Conservation (phyloP, 1,284 basidiomycete genomes). For the Xerocomus amazonicus region DNA sequence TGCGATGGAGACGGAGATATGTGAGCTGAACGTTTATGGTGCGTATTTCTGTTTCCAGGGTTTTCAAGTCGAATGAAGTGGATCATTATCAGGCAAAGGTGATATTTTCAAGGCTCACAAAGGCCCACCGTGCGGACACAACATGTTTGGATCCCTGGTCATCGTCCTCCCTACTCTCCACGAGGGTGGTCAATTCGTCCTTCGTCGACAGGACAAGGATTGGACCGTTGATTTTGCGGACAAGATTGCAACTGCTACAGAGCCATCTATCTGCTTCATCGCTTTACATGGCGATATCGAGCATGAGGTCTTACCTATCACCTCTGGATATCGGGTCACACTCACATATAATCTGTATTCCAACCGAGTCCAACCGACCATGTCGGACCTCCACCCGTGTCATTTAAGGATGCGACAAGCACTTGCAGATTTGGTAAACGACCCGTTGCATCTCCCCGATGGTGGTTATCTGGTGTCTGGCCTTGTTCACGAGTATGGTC, state of each 20-base stretch:
- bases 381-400: not conserved
- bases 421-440: constrained; percentile 35
- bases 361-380: constrained; percentile 4
- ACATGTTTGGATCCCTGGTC: constrained; percentile 41
- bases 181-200: constrained; percentile 36
- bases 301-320: constrained; percentile 40
- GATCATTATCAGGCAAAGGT: constrained; percentile 10
- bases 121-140: constrained; percentile 32
- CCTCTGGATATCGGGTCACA: constrained; percentile 39
- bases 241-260: constrained; percentile 1
- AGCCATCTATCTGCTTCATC: constrained; percentile 26
- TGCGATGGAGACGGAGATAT: constrained; percentile 39
- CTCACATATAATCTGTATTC: constrained; percentile 40
- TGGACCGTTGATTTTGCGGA: constrained; percentile 26
- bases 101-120: constrained; percentile 25
- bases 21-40: constrained; percentile 39
- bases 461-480: constrained; percentile 12
- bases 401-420: constrained; percentile 2
- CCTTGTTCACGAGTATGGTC: constrained; percentile 9
- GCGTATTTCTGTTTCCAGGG: constrained; percentile 13
- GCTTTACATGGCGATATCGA: constrained; percentile 41
- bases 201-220: constrained; percentile 28
- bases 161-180: constrained; percentile 39
- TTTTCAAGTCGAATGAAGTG: not conserved
- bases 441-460: constrained; percentile 19